These are phyloP conservation scores for Neofusicoccum umdonicola DNA, from an alignment of 2,329 filamentous ascomycete genomes.

Conservation along the genomic window DNA sequence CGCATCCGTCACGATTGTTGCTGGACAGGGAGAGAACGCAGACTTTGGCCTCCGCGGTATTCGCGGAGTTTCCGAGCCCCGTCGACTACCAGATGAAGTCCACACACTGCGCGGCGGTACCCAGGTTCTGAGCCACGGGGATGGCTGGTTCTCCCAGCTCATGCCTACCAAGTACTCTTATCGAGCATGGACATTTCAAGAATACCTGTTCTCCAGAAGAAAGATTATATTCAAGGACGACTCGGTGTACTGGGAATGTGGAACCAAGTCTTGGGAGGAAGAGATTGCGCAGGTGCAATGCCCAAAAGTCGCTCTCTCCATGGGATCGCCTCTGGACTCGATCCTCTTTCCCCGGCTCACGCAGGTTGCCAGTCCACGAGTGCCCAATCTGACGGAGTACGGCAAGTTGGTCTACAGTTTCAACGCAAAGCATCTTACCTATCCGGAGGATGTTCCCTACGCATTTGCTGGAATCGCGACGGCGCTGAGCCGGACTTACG, in stretches of 20 bases:
- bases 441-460: conserved; percentile 18
- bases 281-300: conserved; percentile 15
- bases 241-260: conserved; percentile 16
- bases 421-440: conserved; percentile 1
- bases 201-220: conserved; percentile 18
- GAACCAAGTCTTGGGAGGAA: conserved; percentile 1
- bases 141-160: conserved; percentile 15
- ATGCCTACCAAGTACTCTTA: conserved; percentile 1
- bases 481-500: conserved; percentile 5
- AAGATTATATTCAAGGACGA: conserved; percentile 16
- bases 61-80: neutral
- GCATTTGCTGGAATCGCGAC: conserved; percentile 19
- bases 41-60: conserved; percentile 8
- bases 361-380: neutral
- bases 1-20: conserved; percentile 21
- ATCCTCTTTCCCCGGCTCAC: neutral
- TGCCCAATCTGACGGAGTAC: neutral
- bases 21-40: conserved; percentile 18
- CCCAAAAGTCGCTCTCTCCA: neutral
- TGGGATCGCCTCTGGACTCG: neutral
- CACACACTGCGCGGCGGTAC: neutral
- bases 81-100: conserved; percentile 10
- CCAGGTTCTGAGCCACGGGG: neutral
- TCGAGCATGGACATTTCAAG: conserved; percentile 20
- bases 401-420: neutral